Evolutionary conservation across 2,329 filamentous ascomycete species (phyloP), one percentile per base, ranked within the genome.

Genomic region (Didymella keratinophila): DNA sequence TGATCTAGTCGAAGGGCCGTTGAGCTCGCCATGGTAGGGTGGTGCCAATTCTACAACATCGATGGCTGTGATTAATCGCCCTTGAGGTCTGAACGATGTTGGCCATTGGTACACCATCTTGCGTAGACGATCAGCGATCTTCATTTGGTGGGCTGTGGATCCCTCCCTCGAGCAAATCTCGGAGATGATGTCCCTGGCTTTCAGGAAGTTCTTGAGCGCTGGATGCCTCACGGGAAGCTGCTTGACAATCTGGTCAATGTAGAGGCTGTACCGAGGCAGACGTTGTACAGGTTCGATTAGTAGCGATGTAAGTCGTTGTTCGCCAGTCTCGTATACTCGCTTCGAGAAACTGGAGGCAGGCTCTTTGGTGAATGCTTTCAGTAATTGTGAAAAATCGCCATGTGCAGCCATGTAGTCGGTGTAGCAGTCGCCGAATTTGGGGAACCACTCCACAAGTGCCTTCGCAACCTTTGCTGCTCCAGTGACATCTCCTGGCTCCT

Each of bases 211-310:
- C 65, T 90, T 89, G 52, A 97, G 83, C 0, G 93, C 93, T 2
- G 93, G 91, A 73, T 98, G 93, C 9, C 90, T 88, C 49, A 93
- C 86, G 4, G 94, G 93, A 18, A 98, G 84, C 60, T 90, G 93
- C 65, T 89, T 88, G 46, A 95, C 86, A 71, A 99, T 97, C 71
- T 96, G 93, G 79, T 99, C 95, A 68, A 99, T 98, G 72, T 98
- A 89, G 34, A 99, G 82, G 71, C 92, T 97, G 79, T 99, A 99
- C 25, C 95, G 89, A 25, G 95, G 95, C 51, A 99, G 84, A 51
- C 95, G 86, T 76, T 99, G 95, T 0, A 99, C 93, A 2, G 95
- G 95, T 77, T 99, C 95, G 74, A 99, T 99, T 53, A 99, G 84
- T 62, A 95, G 86, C 3, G 95, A 98, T 47, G 92, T 93, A 52